Base-by-base conservation (phyloP, 495 filamentous ascomycete genomes). In the Neurospora sp. region DNA sequence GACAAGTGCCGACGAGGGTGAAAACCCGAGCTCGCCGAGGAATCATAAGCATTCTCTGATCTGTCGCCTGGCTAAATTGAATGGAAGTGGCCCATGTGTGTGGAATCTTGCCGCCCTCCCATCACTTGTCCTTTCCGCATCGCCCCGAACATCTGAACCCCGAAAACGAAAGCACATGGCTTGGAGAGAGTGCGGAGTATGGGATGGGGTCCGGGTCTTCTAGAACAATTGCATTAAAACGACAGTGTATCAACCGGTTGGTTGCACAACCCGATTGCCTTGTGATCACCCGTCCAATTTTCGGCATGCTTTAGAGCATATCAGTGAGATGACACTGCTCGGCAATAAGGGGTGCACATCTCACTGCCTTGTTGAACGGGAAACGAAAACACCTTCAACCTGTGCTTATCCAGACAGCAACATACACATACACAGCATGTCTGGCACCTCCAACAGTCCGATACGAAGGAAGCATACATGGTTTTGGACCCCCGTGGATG, bases 211-310 rank as follows among this genome's bases (percentile, higher is more conserved):
- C 48, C 48, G 5, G 21, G 10, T 59, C 59, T 78, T 78, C 77
- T 78, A 78, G 77, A 78, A 78, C 69, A 42, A 54, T 73, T 69
- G 73, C 74, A 71, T 76, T 76, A 78, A 78, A 69, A 28, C 43
- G 24, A 59, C 48, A 28, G 48, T 28, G 48, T 59, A 59, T 59
- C 72, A 40, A 54, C 66, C 45, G 71, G 66, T 71, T 76, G 75
- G 77, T 75, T 74, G 72, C 77, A 71, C 76, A 77, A 59, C 62
- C 69, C 74, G 76, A 71, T 72, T 71, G 45, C 17, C 48, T 59
- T 59, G 24, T 59, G 21, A 59, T 59, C 48, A 15, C 48, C 48
- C 48, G 48, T 59, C 48, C 24, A 15, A 59, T 28, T 59, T 31
- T 15, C 21, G 48, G 24, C 48, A 59, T 59, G 21, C 48, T 59